Base-by-base conservation (phyloP, 306 rosid species). In the Rosa multiflora region DNA sequence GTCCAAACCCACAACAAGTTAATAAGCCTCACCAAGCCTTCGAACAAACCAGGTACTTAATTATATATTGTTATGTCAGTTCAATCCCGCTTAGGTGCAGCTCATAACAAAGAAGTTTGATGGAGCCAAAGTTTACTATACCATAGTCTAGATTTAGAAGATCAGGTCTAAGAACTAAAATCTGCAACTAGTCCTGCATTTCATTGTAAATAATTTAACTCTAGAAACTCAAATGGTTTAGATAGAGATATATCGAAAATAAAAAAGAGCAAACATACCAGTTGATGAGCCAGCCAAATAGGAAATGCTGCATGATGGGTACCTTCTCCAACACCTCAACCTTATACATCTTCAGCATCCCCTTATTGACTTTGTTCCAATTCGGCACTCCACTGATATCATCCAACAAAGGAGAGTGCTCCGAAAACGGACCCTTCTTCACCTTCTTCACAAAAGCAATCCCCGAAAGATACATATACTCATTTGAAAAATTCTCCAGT, bases 281-380 rank as follows among this genome's bases (percentile, higher is more conserved):
- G 62, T 89, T 84, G 79, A 94, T 89, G 55, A 94, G 92, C 78
- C 89, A 91, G 46, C 97, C 99, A 67, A 91, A 94, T 18, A 92
- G 97, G 70, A 94, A 92, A 86, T 94, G 99, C 88, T 94, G 99
- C 99, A 94, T 94, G 56, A 94, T 94, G 66, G 99, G 99, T 67
- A 94, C 94, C 85, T 94, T 94, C 91, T 88, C 99, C 92, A 94
- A 82, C 48, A 94, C 97, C 91, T 94, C 99, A 43, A 86, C 97
- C 84, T 89, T 92, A 66, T 94, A 94, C 99, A 94, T 94, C 91
- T 94, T 94, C 70, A 92, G 93, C 87, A 94, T 81, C 44, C 99
- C 99, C 73, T 92, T 79, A n/a, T 94, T 92, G 23, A 94, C 99
- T 78, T 94, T 94, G 53, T 85, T 94, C 99, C 99, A 94, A 76